Evolutionary conservation across 192 early-diverging fungal species (phyloP), one percentile per base, ranked within the genome.

Genomic region (Entomortierella beljakovae): DNA sequence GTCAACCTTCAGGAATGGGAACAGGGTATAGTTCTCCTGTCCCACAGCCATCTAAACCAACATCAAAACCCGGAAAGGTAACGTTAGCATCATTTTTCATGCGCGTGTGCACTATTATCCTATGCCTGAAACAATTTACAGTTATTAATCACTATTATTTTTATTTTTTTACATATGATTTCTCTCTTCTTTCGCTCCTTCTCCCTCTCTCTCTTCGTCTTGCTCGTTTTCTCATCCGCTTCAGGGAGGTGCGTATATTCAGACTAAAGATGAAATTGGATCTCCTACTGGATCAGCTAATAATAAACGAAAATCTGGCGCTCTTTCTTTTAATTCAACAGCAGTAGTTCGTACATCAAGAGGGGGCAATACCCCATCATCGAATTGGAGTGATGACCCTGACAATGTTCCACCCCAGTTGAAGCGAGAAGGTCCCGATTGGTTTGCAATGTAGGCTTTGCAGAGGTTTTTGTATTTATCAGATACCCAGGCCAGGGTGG

Each of bases 341-440:
- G 60, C 69, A 22, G 72, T 72, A 20, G 77, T 66, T 49, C 57
- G 71, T 22, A 61, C 79, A 20, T 48, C 51, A 13, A 49, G 70
- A 58, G 64, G 64, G 5, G 68, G 46, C 22, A 68, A 61, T 38
- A 63, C 62, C 2, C 57, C 56, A 16, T 61, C 94, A 40, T 88
- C 89, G 28, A 94, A 94, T 56, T 77, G 74, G 74, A 77, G 66
- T 62, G 85, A 96, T 64, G 93, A 95, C 79, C 91, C 90, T 4
- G 94, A 95, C 35, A 89, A 82, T 25, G 89, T 93, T 20, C 93
- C 92, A 3, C 74, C 90, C 8, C 89, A 87, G 58, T 38, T 91
- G 71, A 94, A 93, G 80, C 90, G 87, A 43, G 94, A 96, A 80
- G 93, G 94, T 46, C 57, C 80, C 0, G 96, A 97, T 84, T 97